Conservation (phyloP, 441 rosid genomes). For the Adansonia madagascariensis region DNA sequence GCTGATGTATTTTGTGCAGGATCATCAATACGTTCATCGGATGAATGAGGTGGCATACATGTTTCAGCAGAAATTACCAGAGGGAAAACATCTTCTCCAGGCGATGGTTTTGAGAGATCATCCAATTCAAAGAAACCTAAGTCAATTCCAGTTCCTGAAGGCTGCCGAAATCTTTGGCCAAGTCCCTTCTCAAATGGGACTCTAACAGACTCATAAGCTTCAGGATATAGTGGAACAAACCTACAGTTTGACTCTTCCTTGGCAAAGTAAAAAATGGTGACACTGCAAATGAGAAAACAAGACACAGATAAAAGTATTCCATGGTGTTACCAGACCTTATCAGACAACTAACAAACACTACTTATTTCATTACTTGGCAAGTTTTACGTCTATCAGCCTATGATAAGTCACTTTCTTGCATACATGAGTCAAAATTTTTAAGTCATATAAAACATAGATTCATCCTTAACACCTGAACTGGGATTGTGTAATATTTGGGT, state of each 20-base stretch:
- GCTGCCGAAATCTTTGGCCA: conserved; percentile 73
- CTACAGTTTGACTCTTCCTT: conserved; percentile 76
- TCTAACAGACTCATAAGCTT: conserved; percentile 58
- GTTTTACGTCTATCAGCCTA: conserved; percentile 16
- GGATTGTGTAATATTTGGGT: neutral
- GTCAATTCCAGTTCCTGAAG: conserved; percentile 86
- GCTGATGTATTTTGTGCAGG: conserved; percentile 42
- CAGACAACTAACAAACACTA: conserved; percentile 1
- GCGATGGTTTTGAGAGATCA: conserved; percentile 76
- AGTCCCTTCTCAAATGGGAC: conserved; percentile 75
- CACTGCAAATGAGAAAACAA: conserved; percentile 47
- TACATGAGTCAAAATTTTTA: neutral
- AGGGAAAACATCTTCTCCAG: conserved; percentile 79
- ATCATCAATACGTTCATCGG: conserved; percentile 38
- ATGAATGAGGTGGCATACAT: conserved; percentile 32
- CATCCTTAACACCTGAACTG: neutral
- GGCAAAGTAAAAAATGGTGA: conserved; percentile 82
- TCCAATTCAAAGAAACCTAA: conserved; percentile 81
- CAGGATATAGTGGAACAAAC: conserved; percentile 73
- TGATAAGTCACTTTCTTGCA: neutral
- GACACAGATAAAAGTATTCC: neutral
- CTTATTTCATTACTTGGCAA: neutral
- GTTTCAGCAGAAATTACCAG: conserved; percentile 91
- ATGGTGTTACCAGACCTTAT: neutral
- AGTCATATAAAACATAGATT: neutral